Base-by-base conservation (phyloP, 495 filamentous ascomycete species). In the Delitschia confertaspora region DNA sequence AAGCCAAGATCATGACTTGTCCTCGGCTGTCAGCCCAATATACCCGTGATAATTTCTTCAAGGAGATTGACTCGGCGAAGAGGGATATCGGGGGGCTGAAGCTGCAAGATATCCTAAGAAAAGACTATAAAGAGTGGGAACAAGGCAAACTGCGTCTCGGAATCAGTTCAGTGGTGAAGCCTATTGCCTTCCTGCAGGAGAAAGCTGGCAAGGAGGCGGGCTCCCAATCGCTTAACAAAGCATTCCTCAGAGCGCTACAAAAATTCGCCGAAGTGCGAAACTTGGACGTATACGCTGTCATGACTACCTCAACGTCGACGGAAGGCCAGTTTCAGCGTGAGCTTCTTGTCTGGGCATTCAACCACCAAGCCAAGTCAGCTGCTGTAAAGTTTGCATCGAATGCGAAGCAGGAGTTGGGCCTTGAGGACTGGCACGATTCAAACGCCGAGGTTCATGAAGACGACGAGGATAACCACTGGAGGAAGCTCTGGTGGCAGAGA, bases 71-170 rank as follows among this genome's bases (percentile, higher is more conserved):
- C 11, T 42, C 60, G 3, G 79, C 88, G 4, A 95, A 94, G 62
- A 68, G 75, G 47, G 72, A 87, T 47, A 71, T 96, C 33, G 74
- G 74, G 38, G 49, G 61, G 3, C 65, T 98, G 46, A 71, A 68
- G 2, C 58, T 91, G 45, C 60, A 74, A 2, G 93, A 95, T 48
- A 72, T 94, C 11, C 60, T 95, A 34, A 72, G 80, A 43, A 88
- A 93, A 51, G 91, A 98, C 62, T 98, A 91, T 63, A 98, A 98
- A 65, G 73, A 82, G 43, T 98, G 88, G 88, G 64, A 56, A 3
- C 87, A 85, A 54, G 55, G 44, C 13, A 62, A 55, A 1, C 56
- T 74, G 21, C 71, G 65, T 14, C 61, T 98, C 6, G 91, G 91
- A 1, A 82, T 94, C 33, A 82, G 79, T 33, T 76, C 76, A 8